Percentiles rank a stretch among this genome's conserved stretches.
phyloP scores from a whole-genome alignment of 2,329 filamentous ascomycete genomes.

The Cladosporium sp. region DNA sequence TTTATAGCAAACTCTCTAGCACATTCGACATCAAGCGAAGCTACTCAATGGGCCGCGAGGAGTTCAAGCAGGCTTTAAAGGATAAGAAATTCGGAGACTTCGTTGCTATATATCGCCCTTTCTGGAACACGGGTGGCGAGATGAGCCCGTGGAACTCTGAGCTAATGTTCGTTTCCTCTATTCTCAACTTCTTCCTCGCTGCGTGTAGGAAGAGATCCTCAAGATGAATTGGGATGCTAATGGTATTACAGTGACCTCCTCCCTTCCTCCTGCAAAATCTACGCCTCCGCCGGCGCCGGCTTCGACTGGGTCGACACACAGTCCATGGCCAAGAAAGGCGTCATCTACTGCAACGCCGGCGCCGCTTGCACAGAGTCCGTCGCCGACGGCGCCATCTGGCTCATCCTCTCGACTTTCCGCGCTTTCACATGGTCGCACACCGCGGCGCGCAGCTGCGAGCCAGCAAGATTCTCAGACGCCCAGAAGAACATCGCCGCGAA shows the following conservation, averaged over 20 bases:
- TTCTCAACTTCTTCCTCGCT: background rate
- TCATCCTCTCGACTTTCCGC: conserved; percentile 70
- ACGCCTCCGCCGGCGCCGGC: conserved; percentile 62
- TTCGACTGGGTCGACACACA: conserved; percentile 66
- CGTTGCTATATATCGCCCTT: conserved; percentile 57
- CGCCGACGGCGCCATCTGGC: conserved; percentile 69
- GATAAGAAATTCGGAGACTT: conserved; percentile 47
- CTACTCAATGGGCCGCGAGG: conserved; percentile 42
- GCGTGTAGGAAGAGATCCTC: background rate
- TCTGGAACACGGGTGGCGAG: conserved; percentile 66
- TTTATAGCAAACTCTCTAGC: conserved; percentile 41
- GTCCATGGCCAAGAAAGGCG: conserved; percentile 61
- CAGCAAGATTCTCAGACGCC: conserved; percentile 56
- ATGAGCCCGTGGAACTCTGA: conserved; percentile 66
- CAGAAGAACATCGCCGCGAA: conserved; percentile 58
- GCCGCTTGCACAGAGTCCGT: conserved; percentile 71
- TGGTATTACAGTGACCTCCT: conserved; percentile 40
- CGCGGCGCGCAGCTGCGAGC: conserved; percentile 54
- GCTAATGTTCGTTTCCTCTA: conserved; percentile 46
- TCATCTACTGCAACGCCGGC: conserved; percentile 73
- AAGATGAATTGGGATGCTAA: background rate
- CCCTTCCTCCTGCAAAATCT: conserved; percentile 57
- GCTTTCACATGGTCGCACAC: conserved; percentile 65
- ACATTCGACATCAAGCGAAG: conserved; percentile 45
- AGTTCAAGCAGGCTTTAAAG: conserved; percentile 44